These are phyloP conservation scores for Aspergillus sclerotialis DNA, from an alignment of 2,329 filamentous ascomycete species.

Conservation along the genomic window DNA sequence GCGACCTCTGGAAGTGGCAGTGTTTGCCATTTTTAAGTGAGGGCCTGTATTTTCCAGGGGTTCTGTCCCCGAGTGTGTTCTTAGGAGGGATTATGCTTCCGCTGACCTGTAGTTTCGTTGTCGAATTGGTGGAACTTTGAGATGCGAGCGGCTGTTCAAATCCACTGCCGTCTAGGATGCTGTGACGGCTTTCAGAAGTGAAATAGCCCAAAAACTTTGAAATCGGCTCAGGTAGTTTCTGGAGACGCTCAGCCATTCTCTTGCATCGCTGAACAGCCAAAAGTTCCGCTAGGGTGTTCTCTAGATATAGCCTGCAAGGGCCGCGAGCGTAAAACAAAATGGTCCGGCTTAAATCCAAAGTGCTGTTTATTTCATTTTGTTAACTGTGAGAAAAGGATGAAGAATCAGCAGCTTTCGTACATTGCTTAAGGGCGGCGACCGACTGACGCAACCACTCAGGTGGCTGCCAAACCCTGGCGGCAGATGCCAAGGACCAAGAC, in stretches of 20 bases:
- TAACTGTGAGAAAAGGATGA: too few species aligned
- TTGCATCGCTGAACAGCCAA: background rate
- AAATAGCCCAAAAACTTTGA: background rate
- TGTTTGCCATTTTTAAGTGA: conserved; percentile 3
- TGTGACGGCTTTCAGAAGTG: background rate
- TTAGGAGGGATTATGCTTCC: conserved; percentile 1
- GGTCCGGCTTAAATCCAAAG: too few species aligned
- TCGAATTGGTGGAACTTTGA: conserved; percentile 1
- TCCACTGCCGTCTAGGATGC: background rate
- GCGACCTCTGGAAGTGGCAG: conserved; percentile 4
- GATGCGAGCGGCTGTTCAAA: too few species aligned
- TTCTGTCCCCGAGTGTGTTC: conserved; percentile 1
- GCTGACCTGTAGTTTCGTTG: background rate
- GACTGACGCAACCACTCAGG: too few species aligned
- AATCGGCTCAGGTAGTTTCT: background rate
- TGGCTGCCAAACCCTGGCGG: too few species aligned
- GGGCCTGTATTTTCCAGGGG: conserved; percentile 1
- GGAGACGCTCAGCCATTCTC: background rate
- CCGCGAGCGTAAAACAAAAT: too few species aligned
- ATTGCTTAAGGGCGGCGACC: too few species aligned
- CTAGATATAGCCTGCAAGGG: too few species aligned
- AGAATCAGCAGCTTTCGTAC: too few species aligned
- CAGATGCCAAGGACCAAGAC: too few species aligned
- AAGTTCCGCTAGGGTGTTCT: too few species aligned
- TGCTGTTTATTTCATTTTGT: too few species aligned